Evolutionary conservation across 1,284 basidiomycete species (phyloP).

Genomic region (Ustilago curta): DNA sequence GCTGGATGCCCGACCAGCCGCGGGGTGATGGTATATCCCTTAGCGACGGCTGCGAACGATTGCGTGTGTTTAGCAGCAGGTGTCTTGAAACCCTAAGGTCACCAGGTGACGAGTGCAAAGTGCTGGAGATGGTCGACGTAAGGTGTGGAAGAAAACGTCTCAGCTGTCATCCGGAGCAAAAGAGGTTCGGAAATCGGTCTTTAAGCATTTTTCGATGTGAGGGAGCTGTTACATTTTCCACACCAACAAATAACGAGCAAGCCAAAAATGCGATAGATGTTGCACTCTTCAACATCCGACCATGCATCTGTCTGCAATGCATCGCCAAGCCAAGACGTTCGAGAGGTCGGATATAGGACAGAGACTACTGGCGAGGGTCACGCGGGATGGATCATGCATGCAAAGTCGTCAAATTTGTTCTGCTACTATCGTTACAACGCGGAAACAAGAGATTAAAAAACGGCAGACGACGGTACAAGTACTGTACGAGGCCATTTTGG

Average conservation of each 20-base stretch:
- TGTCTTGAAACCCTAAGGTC: neutral
- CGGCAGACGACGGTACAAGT: neutral
- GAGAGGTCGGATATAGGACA: neutral
- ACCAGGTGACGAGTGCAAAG: neutral
- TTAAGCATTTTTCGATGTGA: neutral
- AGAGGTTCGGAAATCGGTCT: conserved; percentile 32
- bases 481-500: neutral
- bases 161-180: conserved; percentile 2
- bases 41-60: neutral
- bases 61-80: neutral
- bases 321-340: neutral
- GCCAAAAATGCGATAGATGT: conserved; percentile 20
- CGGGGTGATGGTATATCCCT: neutral
- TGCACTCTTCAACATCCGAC: conserved; percentile 36
- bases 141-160: neutral
- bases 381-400: neutral
- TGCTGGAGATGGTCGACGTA: neutral
- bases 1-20: neutral
- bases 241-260: neutral
- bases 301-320: neutral
- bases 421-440: conserved; percentile 29
- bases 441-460: neutral
- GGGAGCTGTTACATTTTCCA: neutral
- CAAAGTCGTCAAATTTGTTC: conserved; percentile 22
- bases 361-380: neutral